Evolutionary conservation across 768 basidiomycete genomes (phyloP).

Genomic region (Porphyrellus cyaneotinctus): DNA sequence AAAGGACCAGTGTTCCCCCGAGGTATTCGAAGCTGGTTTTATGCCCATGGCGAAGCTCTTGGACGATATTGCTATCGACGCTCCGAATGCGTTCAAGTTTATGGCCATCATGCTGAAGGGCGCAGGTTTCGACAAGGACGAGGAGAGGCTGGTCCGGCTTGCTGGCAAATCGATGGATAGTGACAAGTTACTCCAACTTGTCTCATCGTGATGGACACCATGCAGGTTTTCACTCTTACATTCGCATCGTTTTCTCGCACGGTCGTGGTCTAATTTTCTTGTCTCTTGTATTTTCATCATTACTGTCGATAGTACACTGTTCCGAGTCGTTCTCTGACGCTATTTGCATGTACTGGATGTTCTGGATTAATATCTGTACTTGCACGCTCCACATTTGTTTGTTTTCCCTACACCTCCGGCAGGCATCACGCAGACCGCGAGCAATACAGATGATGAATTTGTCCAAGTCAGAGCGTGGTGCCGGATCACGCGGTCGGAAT

Average conservation of each 20-base stretch:
- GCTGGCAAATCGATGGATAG: constrained; percentile 58
- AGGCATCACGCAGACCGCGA: constrained; percentile 22
- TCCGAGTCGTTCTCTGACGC: constrained; percentile 18
- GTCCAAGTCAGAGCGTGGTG: no score
- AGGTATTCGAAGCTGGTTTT: constrained; percentile 74
- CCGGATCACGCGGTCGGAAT: neutral
- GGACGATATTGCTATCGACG: constrained; percentile 88
- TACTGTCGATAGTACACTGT: constrained; percentile 6
- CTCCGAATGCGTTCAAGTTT: constrained; percentile 76
- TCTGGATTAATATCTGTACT: constrained; percentile 29
- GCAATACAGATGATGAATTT: constrained; percentile 19
- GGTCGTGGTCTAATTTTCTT: constrained; percentile 8
- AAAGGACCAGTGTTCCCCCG: constrained; percentile 55
- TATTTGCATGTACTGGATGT: constrained; percentile 24
- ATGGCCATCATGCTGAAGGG: constrained; percentile 74
- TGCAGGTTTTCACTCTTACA: constrained; percentile 13
- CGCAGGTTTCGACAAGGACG: constrained; percentile 54
- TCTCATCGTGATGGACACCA: constrained; percentile 40
- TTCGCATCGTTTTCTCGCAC: constrained; percentile 16
- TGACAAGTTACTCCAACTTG: constrained; percentile 54
- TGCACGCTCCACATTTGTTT: constrained; percentile 20
- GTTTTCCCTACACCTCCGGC: constrained; percentile 17
- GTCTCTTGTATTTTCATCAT: neutral
- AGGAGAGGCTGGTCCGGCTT: constrained; percentile 52
- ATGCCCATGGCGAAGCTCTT: constrained; percentile 64